phyloP scores from a whole-genome alignment of 139 green algal genomes.

The Tetraselmis chui region DNA sequence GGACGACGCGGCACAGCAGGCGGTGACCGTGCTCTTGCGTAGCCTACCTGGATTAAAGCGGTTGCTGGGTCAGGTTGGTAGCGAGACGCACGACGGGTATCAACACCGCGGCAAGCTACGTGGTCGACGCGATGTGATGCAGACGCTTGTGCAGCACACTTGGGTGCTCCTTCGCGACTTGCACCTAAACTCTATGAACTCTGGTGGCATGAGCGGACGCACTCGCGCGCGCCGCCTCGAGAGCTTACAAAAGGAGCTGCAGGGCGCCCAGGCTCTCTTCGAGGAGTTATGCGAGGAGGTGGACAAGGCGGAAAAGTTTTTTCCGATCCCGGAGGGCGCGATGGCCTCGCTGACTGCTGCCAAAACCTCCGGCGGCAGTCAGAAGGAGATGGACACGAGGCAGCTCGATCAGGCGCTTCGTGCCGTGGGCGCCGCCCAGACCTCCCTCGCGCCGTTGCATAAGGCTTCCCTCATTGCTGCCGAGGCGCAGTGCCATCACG shows the following conservation, averaged over 20 bases:
- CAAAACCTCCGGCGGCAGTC: conserved; percentile 22
- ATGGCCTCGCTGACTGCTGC: not conserved
- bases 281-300: conserved; percentile 18
- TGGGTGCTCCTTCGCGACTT: conserved; percentile 19
- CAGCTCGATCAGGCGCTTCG: conserved; percentile 38
- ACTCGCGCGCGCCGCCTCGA: conserved; percentile 7
- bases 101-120: conserved; percentile 14
- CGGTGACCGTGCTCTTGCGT: not conserved
- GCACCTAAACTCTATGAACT: conserved; percentile 10
- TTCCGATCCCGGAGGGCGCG: conserved; percentile 8
- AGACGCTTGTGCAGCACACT: conserved; percentile 3
- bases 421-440: conserved; percentile 40
- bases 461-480: conserved; percentile 5
- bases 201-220: not conserved
- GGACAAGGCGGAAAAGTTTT: conserved; percentile 25
- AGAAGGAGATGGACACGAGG: conserved; percentile 24
- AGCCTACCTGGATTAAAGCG: not conserved
- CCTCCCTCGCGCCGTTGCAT: conserved; percentile 24
- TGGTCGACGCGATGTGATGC: not conserved
- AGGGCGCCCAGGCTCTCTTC: conserved; percentile 7
- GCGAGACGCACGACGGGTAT: not conserved
- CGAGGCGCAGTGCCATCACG: conserved; percentile 3
- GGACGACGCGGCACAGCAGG: not conserved
- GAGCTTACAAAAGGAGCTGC: conserved; percentile 14
- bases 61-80: conserved; percentile 1